Evolutionary conservation across 306 rosid genomes (phyloP).

Genomic region (Acmispon strigosus): DNA sequence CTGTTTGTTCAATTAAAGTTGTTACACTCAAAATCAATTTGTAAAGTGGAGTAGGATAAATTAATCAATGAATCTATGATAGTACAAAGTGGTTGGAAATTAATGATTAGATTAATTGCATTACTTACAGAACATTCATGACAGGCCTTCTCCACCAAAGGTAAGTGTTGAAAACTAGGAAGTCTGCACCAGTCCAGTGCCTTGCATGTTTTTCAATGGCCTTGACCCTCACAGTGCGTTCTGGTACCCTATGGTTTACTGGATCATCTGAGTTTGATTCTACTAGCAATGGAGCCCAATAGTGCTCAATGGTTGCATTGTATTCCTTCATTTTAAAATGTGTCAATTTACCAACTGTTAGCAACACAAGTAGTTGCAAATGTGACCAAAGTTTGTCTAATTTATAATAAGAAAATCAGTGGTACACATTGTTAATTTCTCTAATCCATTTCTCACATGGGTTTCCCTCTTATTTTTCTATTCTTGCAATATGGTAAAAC

Average conservation of each 20-base stretch:
- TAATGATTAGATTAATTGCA: not conserved
- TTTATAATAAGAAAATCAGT: too few species aligned
- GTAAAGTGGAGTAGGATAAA: not conserved
- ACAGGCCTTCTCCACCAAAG: slow-evolving; percentile 85
- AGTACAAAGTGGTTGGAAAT: not conserved
- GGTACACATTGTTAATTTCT: too few species aligned
- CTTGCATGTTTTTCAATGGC: slow-evolving; percentile 75
- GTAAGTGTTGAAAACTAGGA: slow-evolving; percentile 61
- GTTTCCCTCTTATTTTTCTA: too few species aligned
- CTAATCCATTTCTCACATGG: too few species aligned
- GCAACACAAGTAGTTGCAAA: not conserved
- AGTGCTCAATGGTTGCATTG: slow-evolving; percentile 68
- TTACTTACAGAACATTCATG: slow-evolving; percentile 54
- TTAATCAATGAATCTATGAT: not conserved
- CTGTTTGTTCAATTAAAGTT: slow-evolving; percentile 24
- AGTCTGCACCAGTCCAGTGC: slow-evolving; percentile 65
- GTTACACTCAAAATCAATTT: slow-evolving; percentile 14
- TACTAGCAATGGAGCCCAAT: slow-evolving; percentile 80
- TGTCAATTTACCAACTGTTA: not conserved
- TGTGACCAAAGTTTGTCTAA: not conserved
- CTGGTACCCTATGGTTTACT: slow-evolving; percentile 56
- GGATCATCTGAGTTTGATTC: slow-evolving; percentile 87
- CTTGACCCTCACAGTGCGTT: slow-evolving; percentile 56
- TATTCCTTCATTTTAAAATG: slow-evolving; percentile 44
- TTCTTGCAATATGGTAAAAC: too few species aligned